These are phyloP conservation scores for Pichia phayaonensis DNA, from an alignment of 805 yeast genomes.

Conservation along the genomic window DNA sequence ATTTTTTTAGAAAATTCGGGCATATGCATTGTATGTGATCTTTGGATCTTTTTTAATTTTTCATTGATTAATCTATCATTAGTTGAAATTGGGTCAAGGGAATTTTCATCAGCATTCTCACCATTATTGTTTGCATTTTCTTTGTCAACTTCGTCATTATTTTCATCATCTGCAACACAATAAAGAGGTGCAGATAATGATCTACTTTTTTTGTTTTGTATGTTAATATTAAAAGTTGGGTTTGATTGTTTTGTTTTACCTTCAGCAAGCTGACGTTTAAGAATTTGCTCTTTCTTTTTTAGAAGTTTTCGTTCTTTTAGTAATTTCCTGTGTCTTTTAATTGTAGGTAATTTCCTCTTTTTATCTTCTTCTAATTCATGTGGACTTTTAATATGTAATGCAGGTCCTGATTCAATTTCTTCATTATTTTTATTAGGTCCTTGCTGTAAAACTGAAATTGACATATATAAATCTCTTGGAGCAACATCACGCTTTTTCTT, in stretches of 20 bases:
- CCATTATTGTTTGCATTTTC: background rate
- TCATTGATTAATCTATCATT: background rate
- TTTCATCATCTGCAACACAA: background rate
- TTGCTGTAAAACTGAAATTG: conserved; percentile 72
- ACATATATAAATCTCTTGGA: conserved; percentile 78
- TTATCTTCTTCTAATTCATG: conserved; percentile 45
- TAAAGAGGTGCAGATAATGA: background rate
- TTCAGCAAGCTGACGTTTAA: background rate
- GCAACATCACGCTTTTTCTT: conserved; percentile 41
- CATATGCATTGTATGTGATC: conserved; percentile 6
- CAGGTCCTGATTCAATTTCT: conserved; percentile 63
- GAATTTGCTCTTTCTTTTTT: background rate
- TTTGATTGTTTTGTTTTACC: background rate
- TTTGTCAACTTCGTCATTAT: background rate
- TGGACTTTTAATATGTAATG: conserved; percentile 71
- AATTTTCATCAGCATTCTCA: background rate
- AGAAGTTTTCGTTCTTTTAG: conserved; percentile 13
- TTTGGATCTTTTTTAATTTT: background rate
- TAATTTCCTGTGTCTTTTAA: conserved; percentile 18
- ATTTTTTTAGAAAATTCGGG: conserved; percentile 4
- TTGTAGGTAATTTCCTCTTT: conserved; percentile 14
- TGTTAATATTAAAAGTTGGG: background rate
- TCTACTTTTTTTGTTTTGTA: background rate
- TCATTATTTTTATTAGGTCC: conserved; percentile 26
- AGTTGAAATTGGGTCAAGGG: background rate